A percentile compares a stretch with the other conserved stretches of the same genome.
Conservation (phyloP, 2,329 filamentous ascomycete genomes). For the Botrytis porri region DNA sequence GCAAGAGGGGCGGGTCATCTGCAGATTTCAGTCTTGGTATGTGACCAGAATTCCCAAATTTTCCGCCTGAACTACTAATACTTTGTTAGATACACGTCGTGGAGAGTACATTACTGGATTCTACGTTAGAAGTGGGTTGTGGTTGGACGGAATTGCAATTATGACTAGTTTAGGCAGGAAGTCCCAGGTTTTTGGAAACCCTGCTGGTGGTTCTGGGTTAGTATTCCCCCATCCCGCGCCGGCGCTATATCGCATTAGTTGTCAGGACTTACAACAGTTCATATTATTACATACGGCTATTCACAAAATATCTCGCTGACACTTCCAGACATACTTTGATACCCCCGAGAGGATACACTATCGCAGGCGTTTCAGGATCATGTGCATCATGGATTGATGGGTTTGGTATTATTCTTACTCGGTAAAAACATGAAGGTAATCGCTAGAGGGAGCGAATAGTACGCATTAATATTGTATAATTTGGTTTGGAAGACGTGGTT, state of each 20-base stretch:
- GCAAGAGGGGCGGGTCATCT: constrained; percentile 69
- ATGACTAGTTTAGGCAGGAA: constrained; percentile 84
- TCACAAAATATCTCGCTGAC: background rate
- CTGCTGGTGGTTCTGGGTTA: constrained; percentile 76
- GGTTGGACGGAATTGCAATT: constrained; percentile 87
- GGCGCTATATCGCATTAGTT: background rate
- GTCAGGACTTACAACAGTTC: background rate
- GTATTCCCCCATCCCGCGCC: constrained; percentile 41
- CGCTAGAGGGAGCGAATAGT: background rate
- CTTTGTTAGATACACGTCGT: constrained; percentile 65
- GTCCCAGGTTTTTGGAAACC: constrained; percentile 81
- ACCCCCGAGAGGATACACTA: constrained; percentile 81
- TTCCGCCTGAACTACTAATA: constrained; percentile 4
- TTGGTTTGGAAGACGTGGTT: constrained; percentile 5
- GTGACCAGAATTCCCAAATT: constrained; percentile 35
- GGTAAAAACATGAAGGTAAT: constrained; percentile 41
- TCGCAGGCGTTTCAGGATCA: constrained; percentile 84
- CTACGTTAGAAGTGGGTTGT: constrained; percentile 72
- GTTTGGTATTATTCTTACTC: constrained; percentile 76
- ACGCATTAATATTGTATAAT: constrained; percentile 20
- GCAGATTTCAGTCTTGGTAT: constrained; percentile 74
- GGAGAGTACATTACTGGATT: constrained; percentile 90
- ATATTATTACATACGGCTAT: background rate
- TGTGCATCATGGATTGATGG: constrained; percentile 80
- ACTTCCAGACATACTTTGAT: constrained; percentile 73